Conservation (phyloP, 306 rosid genomes). For the Potentilla sterilis region DNA sequence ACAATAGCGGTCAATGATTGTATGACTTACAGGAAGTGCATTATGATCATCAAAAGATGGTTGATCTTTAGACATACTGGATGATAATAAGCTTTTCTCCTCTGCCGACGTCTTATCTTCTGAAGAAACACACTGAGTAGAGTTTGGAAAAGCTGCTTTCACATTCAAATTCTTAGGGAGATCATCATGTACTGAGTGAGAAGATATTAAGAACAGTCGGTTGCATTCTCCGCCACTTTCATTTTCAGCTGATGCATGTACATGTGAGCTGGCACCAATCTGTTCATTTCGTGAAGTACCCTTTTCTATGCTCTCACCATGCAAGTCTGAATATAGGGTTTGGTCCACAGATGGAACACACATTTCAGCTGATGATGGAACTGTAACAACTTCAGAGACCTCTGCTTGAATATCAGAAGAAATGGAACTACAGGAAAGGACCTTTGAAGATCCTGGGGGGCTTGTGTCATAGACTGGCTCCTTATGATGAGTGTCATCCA, state of each 20-base stretch:
- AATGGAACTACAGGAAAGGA: constrained; percentile 37
- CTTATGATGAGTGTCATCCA: constrained; percentile 48
- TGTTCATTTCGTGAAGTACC: constrained; percentile 32
- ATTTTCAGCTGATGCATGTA: constrained; percentile 24
- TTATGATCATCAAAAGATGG: constrained; percentile 28
- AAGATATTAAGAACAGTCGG: not conserved
- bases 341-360: constrained; percentile 29
- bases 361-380: constrained; percentile 33
- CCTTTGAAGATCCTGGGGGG: constrained; percentile 52
- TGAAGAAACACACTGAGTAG: constrained; percentile 30
- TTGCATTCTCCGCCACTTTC: constrained; percentile 20
- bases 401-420: constrained; percentile 50
- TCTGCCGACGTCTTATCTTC: constrained; percentile 32
- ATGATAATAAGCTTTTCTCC: constrained; percentile 35
- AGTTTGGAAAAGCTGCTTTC: constrained; percentile 36
- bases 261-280: constrained; percentile 37
- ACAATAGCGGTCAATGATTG: not conserved
- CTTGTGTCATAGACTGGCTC: constrained; percentile 90
- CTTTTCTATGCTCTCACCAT: constrained; percentile 20
- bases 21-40: not conserved
- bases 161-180: constrained; percentile 39
- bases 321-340: constrained; percentile 37
- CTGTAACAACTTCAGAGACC: constrained; percentile 30
- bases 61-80: constrained; percentile 40
- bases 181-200: constrained; percentile 32